Evolutionary conservation across 441 rosid genomes (phyloP), one percentile per base, ranked within the genome.

Genomic region (Populus hybrid): DNA sequence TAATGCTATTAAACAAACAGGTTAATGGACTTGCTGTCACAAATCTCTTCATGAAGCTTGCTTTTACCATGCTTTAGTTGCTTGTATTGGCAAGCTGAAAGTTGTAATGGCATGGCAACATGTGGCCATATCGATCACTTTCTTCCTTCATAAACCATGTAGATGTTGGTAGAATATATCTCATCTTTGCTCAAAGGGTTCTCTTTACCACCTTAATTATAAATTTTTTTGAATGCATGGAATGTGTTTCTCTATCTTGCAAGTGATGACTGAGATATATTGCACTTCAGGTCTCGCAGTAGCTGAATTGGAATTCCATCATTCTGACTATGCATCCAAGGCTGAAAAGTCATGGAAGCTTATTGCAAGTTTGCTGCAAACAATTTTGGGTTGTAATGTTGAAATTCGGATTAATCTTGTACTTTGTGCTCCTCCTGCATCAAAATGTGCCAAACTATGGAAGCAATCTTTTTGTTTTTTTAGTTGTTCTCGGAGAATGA

Each of bases 331-430:
- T 79, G 92, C 87, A 68, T 76, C 90, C 14, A 92, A 86, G 83
- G 99, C 99, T n/a, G 99, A 95, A 81, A 93, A 89, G 85, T 92
- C 98, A 69, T 95, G 99, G 99, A 95, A 93, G 85, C 70, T 75
- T 66, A 95, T 95, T 64, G 99, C 99, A 77, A 92, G 90, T 78
- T 87, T 90, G 12, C 91, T 95, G 80, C 99, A 90, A 81, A 83
- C 89, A 24, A 79, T 89, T 76, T 79, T 95, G 80, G 98, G 98
- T 28, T 83, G 91, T 79, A 95, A 94, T n/a, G 92, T 95, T 42
- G 99, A 95, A 85, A 90, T 95, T 36, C 87, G 93, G 70, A 84
- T 94, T 81, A 91, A 87, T 83, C 90, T 91, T 76, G 87, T 85
- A 54, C 85, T 85, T 59, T 81, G 86, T 76, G 82, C 85, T 78